Base-by-base conservation (phyloP, 2,329 filamentous ascomycete species). In the Sclerotinia borealis region DNA sequence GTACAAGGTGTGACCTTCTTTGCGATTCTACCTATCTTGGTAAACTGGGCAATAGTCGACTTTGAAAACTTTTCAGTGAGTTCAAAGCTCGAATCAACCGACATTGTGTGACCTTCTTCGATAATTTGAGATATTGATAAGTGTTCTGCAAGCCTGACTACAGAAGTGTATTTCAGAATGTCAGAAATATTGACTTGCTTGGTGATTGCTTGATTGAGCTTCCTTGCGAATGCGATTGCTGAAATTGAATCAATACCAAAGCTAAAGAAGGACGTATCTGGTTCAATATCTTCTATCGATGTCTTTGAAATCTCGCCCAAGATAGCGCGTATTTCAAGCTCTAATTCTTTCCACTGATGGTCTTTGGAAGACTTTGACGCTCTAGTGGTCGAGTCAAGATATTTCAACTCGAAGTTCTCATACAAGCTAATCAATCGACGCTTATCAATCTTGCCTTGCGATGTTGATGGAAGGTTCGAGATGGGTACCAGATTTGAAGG, bases 181-280 rank as follows among this genome's bases (percentile, higher is more conserved):
- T 80, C 75, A 0, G 90, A 92, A 9, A 96, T 84, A 13, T 88
- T 79, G 2, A 92, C 72, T 29, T 81, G 78, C 7, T 70, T 76
- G 1, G 78, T 72, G 1, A 84, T 75, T 0, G 72, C 66, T 2
- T 76, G 69, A 59, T 81, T 80, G 0, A 96, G 73, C 19, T 75
- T 72, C 61, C 81, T 85, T 0, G 89, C 83, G 10, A 96, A 76
- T 0, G 83, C 77, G 66, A 96, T 96, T 0, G 90, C 91, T 9
- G 88, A 89, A 31, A 96, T 85, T 0, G 92, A 96, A 72, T 96
- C 92, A 7, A 97, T 75, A 0, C 93, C 93, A 3, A 96, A 75
- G n/a, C 82, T 84, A 62, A 89, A 86, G 65, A 96, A 89, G 0
- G 92, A 91, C 0, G 86, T 88, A 76, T 86, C 87, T 37, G 83